Conservation (phyloP, 208 protist genomes). For the Wallacemonas collosoma region DNA sequence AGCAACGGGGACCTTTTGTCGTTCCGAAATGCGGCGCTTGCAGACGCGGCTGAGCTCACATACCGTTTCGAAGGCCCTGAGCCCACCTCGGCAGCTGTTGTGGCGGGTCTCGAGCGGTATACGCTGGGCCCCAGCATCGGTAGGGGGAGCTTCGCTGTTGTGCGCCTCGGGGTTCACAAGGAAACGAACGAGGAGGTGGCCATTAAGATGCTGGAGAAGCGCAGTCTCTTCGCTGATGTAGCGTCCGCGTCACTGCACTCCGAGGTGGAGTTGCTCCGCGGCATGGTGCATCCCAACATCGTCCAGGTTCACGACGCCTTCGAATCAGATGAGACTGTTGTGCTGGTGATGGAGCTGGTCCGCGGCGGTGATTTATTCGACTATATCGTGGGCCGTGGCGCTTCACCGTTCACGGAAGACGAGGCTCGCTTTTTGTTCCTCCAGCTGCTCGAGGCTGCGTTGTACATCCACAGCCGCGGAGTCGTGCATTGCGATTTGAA, state of each 20-base stretch:
- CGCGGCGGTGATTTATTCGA: conserved; percentile 78
- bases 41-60: conserved; percentile 24
- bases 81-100: neutral
- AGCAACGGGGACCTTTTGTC: conserved; percentile 49
- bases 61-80: conserved; percentile 36
- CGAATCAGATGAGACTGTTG: conserved; percentile 40
- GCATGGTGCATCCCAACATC: conserved; percentile 73
- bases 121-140: conserved; percentile 53
- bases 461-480: conserved; percentile 63
- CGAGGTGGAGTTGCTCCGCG: conserved; percentile 71
- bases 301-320: conserved; percentile 66
- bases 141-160: conserved; percentile 61
- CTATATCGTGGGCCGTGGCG: conserved; percentile 64
- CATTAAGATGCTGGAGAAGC: conserved; percentile 81
- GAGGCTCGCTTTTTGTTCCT: conserved; percentile 62
- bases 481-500: conserved; percentile 73
- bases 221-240: conserved; percentile 33
- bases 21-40: conserved; percentile 54
- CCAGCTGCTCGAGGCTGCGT: conserved; percentile 66
- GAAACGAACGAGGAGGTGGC: conserved; percentile 43
- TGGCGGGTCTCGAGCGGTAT: conserved; percentile 36
- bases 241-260: conserved; percentile 46
- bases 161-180: conserved; percentile 46
- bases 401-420: conserved; percentile 60
- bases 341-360: conserved; percentile 84